A percentile compares a stretch with the other conserved stretches of the same genome.
phyloP scores from a whole-genome alignment of 2,329 filamentous ascomycete genomes.

The Aspergillus felis region DNA sequence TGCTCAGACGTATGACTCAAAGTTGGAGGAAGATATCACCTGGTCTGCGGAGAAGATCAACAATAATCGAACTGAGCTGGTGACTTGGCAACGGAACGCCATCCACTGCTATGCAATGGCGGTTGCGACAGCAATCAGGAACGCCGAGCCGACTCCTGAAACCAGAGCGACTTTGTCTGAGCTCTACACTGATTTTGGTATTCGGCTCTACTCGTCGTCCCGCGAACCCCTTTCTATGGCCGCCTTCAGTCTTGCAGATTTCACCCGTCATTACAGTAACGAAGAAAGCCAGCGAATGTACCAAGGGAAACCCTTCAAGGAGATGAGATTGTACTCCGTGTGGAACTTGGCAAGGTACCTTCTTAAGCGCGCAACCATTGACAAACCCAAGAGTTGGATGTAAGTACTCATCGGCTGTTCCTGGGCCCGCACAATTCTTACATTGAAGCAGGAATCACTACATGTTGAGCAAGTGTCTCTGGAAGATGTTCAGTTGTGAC shows the following conservation, averaged over 20 bases:
- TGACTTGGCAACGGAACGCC: conserved; percentile 70
- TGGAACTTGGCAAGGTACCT: conserved; percentile 64
- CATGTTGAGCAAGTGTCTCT: conserved; percentile 67
- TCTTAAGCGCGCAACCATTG: conserved; percentile 55
- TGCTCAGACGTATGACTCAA: conserved; percentile 81
- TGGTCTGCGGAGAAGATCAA: conserved; percentile 93
- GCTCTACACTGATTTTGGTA: conserved; percentile 65
- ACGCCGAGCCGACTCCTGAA: conserved; percentile 52
- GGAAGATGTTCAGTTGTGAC: conserved; percentile 62
- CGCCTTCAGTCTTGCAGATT: conserved; percentile 60
- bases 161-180: conserved; percentile 58
- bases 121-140: conserved; percentile 57
- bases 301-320: conserved; percentile 53
- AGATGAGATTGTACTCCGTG: conserved; percentile 56
- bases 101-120: conserved; percentile 80
- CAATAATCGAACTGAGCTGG: conserved; percentile 69
- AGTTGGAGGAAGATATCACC: conserved; percentile 79
- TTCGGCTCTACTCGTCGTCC: conserved; percentile 64
- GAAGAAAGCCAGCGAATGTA: conserved; percentile 53
- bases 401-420: conserved; percentile 33
- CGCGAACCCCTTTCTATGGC: conserved; percentile 65
- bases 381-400: conserved; percentile 62
- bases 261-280: conserved; percentile 58
- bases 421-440: conserved; percentile 18
- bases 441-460: conserved; percentile 53